Evolutionary conservation across 2,329 filamentous ascomycete species (phyloP).

Genomic region (Pseudogymnoascus sp.): DNA sequence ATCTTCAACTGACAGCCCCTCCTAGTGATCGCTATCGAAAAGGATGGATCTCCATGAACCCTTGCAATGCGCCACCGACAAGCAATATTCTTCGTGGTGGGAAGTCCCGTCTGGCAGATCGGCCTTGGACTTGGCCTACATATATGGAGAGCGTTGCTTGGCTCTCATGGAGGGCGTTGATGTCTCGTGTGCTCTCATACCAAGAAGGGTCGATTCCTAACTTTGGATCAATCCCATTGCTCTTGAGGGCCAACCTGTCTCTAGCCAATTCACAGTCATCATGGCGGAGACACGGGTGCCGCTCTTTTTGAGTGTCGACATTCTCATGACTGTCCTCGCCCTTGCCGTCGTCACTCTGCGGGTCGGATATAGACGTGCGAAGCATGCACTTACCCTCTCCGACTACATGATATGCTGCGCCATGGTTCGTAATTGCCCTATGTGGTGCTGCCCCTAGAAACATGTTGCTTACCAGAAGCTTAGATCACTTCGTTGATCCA

Average conservation of each 20-base stretch:
- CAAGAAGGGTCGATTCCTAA: neutral
- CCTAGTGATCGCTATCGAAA: neutral
- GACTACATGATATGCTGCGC: conserved; percentile 5
- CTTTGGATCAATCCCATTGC: neutral
- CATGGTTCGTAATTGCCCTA: neutral
- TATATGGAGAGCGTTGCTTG: neutral
- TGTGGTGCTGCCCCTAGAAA: neutral
- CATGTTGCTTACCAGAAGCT: neutral
- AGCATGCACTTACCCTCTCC: neutral
- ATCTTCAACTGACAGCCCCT: neutral
- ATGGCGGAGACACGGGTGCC: neutral
- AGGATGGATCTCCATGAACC: neutral
- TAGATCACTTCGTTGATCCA: neutral
- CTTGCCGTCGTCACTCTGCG: neutral
- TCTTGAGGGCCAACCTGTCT: neutral
- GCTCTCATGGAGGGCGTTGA: neutral
- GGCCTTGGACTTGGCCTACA: neutral
- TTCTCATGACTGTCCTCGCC: neutral
- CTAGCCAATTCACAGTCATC: neutral
- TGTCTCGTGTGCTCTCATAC: neutral
- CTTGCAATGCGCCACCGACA: neutral
- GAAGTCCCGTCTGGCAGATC: neutral
- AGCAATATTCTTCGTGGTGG: neutral
- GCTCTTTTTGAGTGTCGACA: conserved; percentile 1
- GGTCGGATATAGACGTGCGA: neutral